A percentile compares a stretch with the other conserved stretches of the same genome.
These are phyloP conservation scores for Cladosporium sp. DNA, from an alignment of 2,329 filamentous ascomycete genomes.

Conservation along the genomic window DNA sequence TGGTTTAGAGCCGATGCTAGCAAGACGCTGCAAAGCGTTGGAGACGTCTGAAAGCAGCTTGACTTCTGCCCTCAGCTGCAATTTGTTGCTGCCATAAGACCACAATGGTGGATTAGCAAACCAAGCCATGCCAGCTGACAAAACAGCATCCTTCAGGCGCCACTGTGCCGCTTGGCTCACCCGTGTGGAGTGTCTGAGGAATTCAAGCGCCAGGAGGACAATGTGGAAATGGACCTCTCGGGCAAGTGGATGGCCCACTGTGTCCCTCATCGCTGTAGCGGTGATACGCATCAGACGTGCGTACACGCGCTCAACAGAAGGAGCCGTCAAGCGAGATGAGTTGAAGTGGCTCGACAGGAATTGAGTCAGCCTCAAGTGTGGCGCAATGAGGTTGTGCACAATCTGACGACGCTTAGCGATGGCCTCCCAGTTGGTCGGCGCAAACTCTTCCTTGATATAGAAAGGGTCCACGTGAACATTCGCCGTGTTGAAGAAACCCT, in stretches of 20 bases:
- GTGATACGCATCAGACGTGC: constrained; percentile 75
- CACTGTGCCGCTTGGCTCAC: constrained; percentile 64
- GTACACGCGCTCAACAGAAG: constrained; percentile 77
- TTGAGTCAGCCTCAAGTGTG: constrained; percentile 78
- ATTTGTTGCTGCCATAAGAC: constrained; percentile 90
- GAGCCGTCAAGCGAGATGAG: constrained; percentile 78
- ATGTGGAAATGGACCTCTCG: constrained; percentile 90
- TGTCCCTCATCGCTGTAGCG: constrained; percentile 65
- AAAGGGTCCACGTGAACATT: constrained; percentile 81
- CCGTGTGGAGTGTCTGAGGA: constrained; percentile 66
- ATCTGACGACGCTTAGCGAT: constrained; percentile 71
- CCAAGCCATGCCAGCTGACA: constrained; percentile 85
- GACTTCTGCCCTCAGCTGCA: constrained; percentile 91
- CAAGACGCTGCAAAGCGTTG: constrained; percentile 59
- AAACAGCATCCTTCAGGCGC: constrained; percentile 80
- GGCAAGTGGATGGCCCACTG: constrained; percentile 76
- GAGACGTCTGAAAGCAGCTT: constrained; percentile 74
- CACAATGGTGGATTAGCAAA: constrained; percentile 77
- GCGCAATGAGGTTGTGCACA: constrained; percentile 77
- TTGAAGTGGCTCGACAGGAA: constrained; percentile 95
- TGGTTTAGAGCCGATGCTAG: constrained; percentile 50
- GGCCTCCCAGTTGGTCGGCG: constrained; percentile 75
- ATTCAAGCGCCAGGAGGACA: constrained; percentile 72
- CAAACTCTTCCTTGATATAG: constrained; percentile 84
- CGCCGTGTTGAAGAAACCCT: constrained; percentile 73